Conservation (phyloP, 192 early-diverging fungal genomes). For the Rhizophagus clarus region DNA sequence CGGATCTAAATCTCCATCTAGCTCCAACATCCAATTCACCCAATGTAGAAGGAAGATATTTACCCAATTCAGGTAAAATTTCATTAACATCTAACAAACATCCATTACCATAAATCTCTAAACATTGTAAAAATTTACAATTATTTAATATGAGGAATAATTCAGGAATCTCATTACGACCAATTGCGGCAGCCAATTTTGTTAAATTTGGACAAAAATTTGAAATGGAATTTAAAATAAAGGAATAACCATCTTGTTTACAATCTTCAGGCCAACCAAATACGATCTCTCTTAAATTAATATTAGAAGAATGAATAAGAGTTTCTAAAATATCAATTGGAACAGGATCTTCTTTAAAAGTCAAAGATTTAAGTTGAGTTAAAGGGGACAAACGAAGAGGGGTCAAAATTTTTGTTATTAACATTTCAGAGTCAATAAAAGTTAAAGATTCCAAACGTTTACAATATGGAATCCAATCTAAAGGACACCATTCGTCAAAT, state of each 20-base stretch:
- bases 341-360: constrained; percentile 13
- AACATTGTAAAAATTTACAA: neutral
- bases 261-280: constrained; percentile 18
- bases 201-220: neutral
- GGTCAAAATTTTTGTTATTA: neutral
- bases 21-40: neutral
- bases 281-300: neutral
- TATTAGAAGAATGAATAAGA: neutral
- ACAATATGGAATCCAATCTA: constrained; percentile 3
- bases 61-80: constrained; percentile 2
- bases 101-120: constrained; percentile 7
- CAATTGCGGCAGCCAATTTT: neutral
- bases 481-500: neutral
- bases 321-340: constrained; percentile 1
- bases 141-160: constrained; percentile 1
- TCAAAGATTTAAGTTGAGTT: neutral
- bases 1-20: constrained; percentile 9
- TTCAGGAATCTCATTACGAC: neutral
- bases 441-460: neutral
- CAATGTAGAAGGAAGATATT: neutral
- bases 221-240: constrained; percentile 5
- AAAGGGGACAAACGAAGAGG: neutral
- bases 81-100: neutral
- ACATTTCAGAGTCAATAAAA: neutral
- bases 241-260: neutral